Evolutionary conservation across 2,329 filamentous ascomycete species (phyloP).

Genomic region (Akanthomyces lecanii): DNA sequence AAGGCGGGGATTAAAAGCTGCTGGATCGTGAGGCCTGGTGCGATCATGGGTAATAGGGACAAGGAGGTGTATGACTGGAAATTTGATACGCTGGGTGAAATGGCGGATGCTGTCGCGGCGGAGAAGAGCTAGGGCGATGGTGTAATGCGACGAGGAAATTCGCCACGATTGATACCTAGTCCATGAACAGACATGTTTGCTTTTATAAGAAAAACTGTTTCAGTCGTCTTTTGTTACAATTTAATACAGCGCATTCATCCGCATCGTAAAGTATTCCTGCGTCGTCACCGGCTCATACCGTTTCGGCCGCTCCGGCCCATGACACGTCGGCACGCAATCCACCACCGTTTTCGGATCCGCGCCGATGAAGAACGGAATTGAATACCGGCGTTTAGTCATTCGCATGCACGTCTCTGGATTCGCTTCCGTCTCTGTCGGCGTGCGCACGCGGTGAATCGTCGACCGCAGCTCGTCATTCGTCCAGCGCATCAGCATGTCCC

Average conservation of each 20-base stretch:
- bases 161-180: neutral
- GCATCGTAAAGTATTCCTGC: slow-evolving; percentile 27
- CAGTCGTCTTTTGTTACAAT: neutral
- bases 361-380: slow-evolving; percentile 56
- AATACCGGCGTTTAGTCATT: slow-evolving; percentile 50
- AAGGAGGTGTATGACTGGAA: slow-evolving; percentile 46
- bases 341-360: slow-evolving; percentile 47
- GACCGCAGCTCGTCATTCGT: slow-evolving; percentile 35
- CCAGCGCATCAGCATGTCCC: slow-evolving; percentile 37
- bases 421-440: slow-evolving; percentile 27
- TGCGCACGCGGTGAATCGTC: slow-evolving; percentile 39
- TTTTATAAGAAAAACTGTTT: neutral
- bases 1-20: slow-evolving; percentile 51
- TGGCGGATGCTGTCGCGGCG: slow-evolving; percentile 52
- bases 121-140: slow-evolving; percentile 18
- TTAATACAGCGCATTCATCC: slow-evolving; percentile 24
- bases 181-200: neutral
- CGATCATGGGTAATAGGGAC: slow-evolving; percentile 40
- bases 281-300: slow-evolving; percentile 44
- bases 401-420: slow-evolving; percentile 24
- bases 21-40: slow-evolving; percentile 55
- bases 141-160: neutral
- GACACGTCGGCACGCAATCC: slow-evolving; percentile 47
- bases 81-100: slow-evolving; percentile 52
- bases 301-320: slow-evolving; percentile 36